phyloP scores from a whole-genome alignment of 164 flowering plant species.

The Akebia trifoliata region DNA sequence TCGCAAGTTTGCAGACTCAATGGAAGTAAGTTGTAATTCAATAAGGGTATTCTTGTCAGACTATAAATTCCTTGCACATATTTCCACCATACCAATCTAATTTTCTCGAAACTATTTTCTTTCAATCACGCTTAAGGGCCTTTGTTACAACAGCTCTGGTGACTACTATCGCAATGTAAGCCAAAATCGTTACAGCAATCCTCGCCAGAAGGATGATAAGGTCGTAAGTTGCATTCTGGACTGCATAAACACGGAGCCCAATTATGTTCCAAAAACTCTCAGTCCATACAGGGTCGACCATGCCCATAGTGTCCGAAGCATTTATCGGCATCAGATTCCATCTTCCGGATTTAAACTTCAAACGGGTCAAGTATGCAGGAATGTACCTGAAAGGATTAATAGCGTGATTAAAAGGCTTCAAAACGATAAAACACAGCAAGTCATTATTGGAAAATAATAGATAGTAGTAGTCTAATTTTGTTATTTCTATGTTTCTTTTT shows the following conservation, averaged over 20 bases:
- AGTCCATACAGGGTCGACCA: conserved; percentile 84
- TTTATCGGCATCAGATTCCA: conserved; percentile 65
- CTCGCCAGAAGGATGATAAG: conserved; percentile 52
- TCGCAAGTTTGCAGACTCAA: too few relatives aligned
- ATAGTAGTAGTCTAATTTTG: too few relatives aligned
- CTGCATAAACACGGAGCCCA: conserved; percentile 54
- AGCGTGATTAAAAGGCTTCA: too few relatives aligned
- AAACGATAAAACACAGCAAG: too few relatives aligned
- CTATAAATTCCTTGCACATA: too few relatives aligned
- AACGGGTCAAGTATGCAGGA: conserved; percentile 90
- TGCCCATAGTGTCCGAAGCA: conserved; percentile 61
- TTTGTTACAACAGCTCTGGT: conserved; percentile 49
- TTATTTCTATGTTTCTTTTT: too few relatives aligned
- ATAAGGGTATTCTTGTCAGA: too few relatives aligned
- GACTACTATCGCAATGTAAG: conserved; percentile 49
- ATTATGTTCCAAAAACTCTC: conserved; percentile 89
- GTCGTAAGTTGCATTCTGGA: conserved; percentile 56
- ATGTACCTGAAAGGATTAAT: conserved; percentile 57
- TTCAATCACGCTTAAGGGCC: conserved; percentile 70
- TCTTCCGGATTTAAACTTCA: conserved; percentile 54
- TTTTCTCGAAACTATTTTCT: background rate
- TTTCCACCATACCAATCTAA: too few relatives aligned
- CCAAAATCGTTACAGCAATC: conserved; percentile 42
- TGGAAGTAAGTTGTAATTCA: too few relatives aligned
- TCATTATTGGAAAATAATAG: too few relatives aligned